A percentile compares a stretch with the other conserved stretches of the same genome.
phyloP scores from a whole-genome alignment of 164 flowering plant species.

The Akebia trifoliata region DNA sequence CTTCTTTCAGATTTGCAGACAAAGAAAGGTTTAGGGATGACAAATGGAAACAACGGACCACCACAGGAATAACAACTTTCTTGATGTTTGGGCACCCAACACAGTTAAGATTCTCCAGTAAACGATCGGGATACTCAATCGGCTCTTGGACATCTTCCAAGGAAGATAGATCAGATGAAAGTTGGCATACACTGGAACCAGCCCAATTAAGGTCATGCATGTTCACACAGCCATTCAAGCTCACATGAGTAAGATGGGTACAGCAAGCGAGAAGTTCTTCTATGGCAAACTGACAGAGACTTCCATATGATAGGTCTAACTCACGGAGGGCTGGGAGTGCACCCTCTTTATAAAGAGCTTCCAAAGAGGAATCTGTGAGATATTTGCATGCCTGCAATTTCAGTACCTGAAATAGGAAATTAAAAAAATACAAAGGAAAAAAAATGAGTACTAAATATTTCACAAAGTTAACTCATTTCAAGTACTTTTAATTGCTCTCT shows the following conservation, averaged over 20 bases:
- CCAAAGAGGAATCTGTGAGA: conserved; percentile 70
- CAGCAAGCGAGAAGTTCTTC: conserved; percentile 90
- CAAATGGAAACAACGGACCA: conserved; percentile 64
- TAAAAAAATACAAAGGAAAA: background rate
- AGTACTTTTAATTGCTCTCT: no score
- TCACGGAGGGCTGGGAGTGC: conserved; percentile 80
- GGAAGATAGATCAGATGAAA: conserved; percentile 20
- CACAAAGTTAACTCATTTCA: background rate
- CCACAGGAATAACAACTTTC: conserved; percentile 71
- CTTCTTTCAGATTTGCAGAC: conserved; percentile 82
- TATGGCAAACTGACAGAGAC: conserved; percentile 80
- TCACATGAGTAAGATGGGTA: conserved; percentile 83
- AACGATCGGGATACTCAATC: conserved; percentile 42
- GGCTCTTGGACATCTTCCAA: conserved; percentile 20
- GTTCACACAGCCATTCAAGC: conserved; percentile 82
- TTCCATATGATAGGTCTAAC: conserved; percentile 86
- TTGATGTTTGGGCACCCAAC: conserved; percentile 90
- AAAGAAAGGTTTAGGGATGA: conserved; percentile 80
- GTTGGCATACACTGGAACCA: conserved; percentile 24
- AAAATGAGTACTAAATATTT: background rate
- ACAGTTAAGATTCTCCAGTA: conserved; percentile 82
- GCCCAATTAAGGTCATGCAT: conserved; percentile 99
- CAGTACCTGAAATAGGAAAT: conserved; percentile 47
- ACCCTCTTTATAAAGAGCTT: conserved; percentile 70
- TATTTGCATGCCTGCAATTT: conserved; percentile 99